These are phyloP conservation scores for Colletotrichum sp. DNA, from an alignment of 2,329 filamentous ascomycete species.

Conservation along the genomic window DNA sequence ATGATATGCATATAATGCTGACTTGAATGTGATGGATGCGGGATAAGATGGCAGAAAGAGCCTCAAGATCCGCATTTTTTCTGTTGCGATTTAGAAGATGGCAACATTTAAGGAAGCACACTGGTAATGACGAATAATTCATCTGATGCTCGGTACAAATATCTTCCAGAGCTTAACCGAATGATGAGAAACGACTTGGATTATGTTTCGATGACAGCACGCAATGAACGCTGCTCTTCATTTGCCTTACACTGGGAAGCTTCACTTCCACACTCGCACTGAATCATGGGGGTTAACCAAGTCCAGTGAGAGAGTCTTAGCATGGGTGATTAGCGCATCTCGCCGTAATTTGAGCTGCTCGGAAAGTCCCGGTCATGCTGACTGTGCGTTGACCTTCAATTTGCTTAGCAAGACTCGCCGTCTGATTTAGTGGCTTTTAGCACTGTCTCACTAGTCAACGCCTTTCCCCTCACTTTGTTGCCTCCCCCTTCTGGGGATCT, in stretches of 20 bases:
- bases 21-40: background rate
- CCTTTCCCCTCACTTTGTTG: background rate
- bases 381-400: background rate
- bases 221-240: background rate
- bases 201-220: background rate
- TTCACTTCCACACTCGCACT: background rate
- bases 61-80: background rate
- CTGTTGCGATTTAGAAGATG: background rate
- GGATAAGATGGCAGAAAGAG: background rate
- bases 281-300: background rate
- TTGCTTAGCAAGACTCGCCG: background rate
- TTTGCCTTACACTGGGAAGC: background rate
- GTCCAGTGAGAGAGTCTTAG: background rate
- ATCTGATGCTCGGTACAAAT: background rate
- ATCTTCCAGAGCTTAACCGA: fast-evolving
- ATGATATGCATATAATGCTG: background rate
- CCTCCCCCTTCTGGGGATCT: background rate
- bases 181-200: background rate
- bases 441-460: background rate
- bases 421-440: background rate
- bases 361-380: background rate
- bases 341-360: background rate
- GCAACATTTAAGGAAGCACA: background rate
- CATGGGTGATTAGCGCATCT: background rate
- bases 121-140: background rate